Evolutionary conservation across 2,329 filamentous ascomycete genomes (phyloP), one percentile per base, ranked within the genome.

Genomic region (Fusarium staphyleae): DNA sequence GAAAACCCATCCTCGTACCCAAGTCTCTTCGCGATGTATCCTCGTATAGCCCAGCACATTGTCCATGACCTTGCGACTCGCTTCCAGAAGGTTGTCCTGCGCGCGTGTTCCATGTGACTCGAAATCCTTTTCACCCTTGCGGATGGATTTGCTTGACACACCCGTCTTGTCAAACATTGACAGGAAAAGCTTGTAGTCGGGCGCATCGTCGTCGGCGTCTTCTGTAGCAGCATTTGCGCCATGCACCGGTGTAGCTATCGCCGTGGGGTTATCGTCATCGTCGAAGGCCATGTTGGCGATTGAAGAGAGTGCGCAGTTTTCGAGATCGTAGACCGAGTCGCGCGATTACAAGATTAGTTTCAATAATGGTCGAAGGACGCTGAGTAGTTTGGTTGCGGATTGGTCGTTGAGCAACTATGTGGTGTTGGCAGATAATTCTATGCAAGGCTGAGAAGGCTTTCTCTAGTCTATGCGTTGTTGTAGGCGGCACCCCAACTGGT

Each of bases 41-140:
- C 93, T 85, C 41, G 89, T 89, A 71, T 89, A 88, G 44, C 86
- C 82, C 48, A 98, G 81, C 3, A 93, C 93, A 65, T 91, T 87
- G 73, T 96, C 90, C 89, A 99, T 95, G 15, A 93, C 93, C 63
- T 83, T 81, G 48, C 93, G 87, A 57, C 91, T 96, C 39, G 89
- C 84, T 68, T 91, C 88, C 44, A 99, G 86, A 8, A 88, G 84
- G 50, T 83, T 81, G 61, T 88, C 86, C 74, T 99, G 95, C 26
- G 90, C 85, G 26, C 85, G 83, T 3, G 95, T 98, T 40, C 90
- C 90, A 74, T 98, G 92, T 22, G 90, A 87, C 75, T 98, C 95
- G 72, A 97, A 99, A 76, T 99, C 95, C 74, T 99, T 99, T 72
- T 96, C 92, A 55, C 95, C 95, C 60, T 92, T 91, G 62, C 93